Evolutionary conservation across 2,329 filamentous ascomycete species (phyloP).

Genomic region (Plenodomus tracheiphilus): DNA sequence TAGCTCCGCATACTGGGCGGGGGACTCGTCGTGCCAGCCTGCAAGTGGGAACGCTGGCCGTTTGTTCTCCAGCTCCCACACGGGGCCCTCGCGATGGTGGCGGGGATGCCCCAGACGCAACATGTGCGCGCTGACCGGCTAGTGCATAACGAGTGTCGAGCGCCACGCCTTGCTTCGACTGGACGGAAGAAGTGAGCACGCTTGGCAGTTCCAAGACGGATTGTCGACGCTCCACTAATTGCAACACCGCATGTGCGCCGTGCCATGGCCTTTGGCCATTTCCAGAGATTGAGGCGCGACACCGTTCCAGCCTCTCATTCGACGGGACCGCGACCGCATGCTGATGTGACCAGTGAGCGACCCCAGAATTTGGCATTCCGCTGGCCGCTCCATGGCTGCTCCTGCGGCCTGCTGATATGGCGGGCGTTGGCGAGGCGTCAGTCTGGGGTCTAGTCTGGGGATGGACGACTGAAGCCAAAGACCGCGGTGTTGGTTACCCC

Average conservation of each 20-base stretch:
- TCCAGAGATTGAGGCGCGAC: constrained; percentile 7
- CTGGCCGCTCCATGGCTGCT: constrained; percentile 4
- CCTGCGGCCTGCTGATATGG: constrained; percentile 7
- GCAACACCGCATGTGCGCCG: constrained; percentile 4
- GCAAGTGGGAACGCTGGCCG: constrained; percentile 4
- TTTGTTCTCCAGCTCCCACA: constrained; percentile 1
- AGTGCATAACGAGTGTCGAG: constrained; percentile 1
- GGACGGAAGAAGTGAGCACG: constrained; percentile 16
- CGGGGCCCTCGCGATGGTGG: too few species aligned
- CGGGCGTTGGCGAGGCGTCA: constrained; percentile 1
- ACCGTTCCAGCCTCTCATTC: constrained; percentile 6
- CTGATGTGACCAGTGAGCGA: constrained; percentile 5
- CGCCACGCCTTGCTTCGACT: constrained; percentile 11
- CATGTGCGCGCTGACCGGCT: not conserved
- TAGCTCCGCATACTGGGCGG: constrained; percentile 10
- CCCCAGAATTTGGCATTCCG: constrained; percentile 12
- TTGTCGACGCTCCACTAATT: constrained; percentile 19
- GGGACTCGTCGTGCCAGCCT: constrained; percentile 1
- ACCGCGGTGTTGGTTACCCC: constrained; percentile 25
- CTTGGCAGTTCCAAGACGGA: constrained; percentile 29
- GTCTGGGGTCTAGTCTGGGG: constrained; percentile 21
- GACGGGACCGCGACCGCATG: constrained; percentile 7
- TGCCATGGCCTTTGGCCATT: constrained; percentile 8
- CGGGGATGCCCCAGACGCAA: constrained; percentile 5
- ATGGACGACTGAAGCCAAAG: constrained; percentile 8